Evolutionary conservation across 2,329 filamentous ascomycete genomes (phyloP), one percentile per base, ranked within the genome.

Genomic region (Daldinia sp.): DNA sequence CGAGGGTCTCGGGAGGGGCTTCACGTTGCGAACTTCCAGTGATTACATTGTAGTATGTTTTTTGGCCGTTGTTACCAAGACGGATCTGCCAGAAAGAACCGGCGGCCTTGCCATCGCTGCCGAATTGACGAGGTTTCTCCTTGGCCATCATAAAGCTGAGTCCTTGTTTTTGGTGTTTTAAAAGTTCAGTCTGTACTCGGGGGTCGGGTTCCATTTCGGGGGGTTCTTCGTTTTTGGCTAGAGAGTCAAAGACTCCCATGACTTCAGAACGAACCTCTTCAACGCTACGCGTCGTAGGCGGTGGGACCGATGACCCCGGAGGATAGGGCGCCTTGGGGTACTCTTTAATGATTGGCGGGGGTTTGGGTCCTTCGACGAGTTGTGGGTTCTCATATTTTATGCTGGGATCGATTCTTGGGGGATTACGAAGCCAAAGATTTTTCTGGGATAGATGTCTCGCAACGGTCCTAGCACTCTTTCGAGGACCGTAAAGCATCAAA

Each of bases 261-360:
- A 97, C 90, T 59, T 97, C 93, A 66, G 87, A 89, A 8, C 90
- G 90, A 61, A 97, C 90, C 77, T 98, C 93, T 70, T 98, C 94
- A 0, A 89, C 88, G 0, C 92, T 94, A 29, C 92, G 86, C 48
- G 74, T 77, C 34, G 77, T 75, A 2, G 77, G 64, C 4, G 76
- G 71, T 8, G 27, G 47, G 10, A 30, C 17, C 32, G 72, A 56
- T 6, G 69, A 57, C 19, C 71, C 13, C 41, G 66, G 47, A 21
- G 66, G 50, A 21, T 47, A 41, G 4, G 43, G 29, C 17, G 49
- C 64, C 64, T 58, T 74, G 66, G 58, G 70, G 70, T 74, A 65
- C 67, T 75, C 78, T 11, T 73, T 72, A 35, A 74, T 73, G 6
- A 75, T 72, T 2, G 77, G 75, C 7, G 77, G 78, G 9, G 80